These are phyloP conservation scores for Endocarpon pusillum DNA, from an alignment of 495 filamentous ascomycete genomes.

Conservation along the genomic window DNA sequence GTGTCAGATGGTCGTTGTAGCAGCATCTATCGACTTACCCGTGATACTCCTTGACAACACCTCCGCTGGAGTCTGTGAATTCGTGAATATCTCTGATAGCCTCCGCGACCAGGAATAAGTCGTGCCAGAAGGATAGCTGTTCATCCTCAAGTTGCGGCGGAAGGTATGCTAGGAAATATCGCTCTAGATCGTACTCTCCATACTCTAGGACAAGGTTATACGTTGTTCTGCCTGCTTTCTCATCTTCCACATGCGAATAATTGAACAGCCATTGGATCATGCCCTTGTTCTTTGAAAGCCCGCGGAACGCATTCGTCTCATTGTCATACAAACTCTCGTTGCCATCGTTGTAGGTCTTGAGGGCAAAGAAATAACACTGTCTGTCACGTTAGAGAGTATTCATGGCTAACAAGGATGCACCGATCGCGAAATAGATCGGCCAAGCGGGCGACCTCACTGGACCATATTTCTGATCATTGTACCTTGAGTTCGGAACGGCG, in stretches of 20 bases:
- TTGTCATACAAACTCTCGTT: constrained; percentile 9
- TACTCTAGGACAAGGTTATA: constrained; percentile 18
- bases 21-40: no score
- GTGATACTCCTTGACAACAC: no score
- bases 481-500: not conserved
- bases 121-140: constrained; percentile 16
- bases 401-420: no score
- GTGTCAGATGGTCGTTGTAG: no score
- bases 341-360: constrained; percentile 14
- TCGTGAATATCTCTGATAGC: constrained; percentile 16
- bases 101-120: constrained; percentile 15
- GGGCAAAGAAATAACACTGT: constrained; percentile 18
- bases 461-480: no score
- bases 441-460: no score
- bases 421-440: no score
- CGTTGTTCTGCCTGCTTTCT: constrained; percentile 1
- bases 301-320: constrained; percentile 15
- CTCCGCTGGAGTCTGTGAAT: no score
- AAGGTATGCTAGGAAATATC: constrained; percentile 11
- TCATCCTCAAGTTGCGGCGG: constrained; percentile 14
- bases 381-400: no score
- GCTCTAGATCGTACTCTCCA: constrained; percentile 15
- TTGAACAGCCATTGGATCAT: constrained; percentile 15
- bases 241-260: constrained; percentile 4
- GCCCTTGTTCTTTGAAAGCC: constrained; percentile 5